A percentile compares a stretch with the other conserved stretches of the same genome.
Conservation (phyloP, 2,329 filamentous ascomycete genomes). For the Alternaria atra region DNA sequence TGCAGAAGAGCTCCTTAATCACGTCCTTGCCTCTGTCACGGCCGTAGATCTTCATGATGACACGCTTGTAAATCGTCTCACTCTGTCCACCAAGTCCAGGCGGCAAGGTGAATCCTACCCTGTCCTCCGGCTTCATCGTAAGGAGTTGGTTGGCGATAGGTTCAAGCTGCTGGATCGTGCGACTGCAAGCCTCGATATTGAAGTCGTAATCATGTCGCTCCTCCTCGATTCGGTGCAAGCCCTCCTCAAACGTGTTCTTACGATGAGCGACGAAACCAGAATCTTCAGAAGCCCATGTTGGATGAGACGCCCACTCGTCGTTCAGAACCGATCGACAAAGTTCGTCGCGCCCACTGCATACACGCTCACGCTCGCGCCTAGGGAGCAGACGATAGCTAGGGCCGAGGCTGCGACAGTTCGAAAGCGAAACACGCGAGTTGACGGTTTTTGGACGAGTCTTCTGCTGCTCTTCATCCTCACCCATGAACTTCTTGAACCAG, state of each 20-base stretch:
- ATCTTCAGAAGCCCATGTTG: conserved; percentile 98
- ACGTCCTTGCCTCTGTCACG: conserved; percentile 83
- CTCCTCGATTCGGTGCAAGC: conserved; percentile 94
- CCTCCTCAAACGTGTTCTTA: conserved; percentile 95
- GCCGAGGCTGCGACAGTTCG: conserved; percentile 93
- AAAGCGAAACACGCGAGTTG: conserved; percentile 84
- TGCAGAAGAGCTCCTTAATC: conserved; percentile 83
- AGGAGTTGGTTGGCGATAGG: conserved; percentile 92
- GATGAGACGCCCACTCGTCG: conserved; percentile 98
- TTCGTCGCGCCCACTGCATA: conserved; percentile 92
- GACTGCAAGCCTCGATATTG: conserved; percentile 93
- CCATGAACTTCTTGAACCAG: conserved; percentile 87
- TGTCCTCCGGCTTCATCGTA: conserved; percentile 75
- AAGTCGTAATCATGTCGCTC: conserved; percentile 99
- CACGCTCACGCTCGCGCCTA: conserved; percentile 87
- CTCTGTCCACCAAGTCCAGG: conserved; percentile 88
- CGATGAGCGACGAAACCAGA: conserved; percentile 96
- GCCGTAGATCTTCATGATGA: conserved; percentile 97
- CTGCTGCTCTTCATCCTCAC: conserved; percentile 70
- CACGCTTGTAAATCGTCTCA: conserved; percentile 94
- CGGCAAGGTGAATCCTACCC: conserved; percentile 79
- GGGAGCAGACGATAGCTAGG: conserved; percentile 94
- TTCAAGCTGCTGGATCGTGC: conserved; percentile 95
- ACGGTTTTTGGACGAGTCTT: conserved; percentile 69
- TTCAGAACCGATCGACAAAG: conserved; percentile 94